Percentiles rank a stretch among this genome's conserved stretches.
Conservation (phyloP, 805 yeast genomes). For the Maudiozyma turicensis region DNA sequence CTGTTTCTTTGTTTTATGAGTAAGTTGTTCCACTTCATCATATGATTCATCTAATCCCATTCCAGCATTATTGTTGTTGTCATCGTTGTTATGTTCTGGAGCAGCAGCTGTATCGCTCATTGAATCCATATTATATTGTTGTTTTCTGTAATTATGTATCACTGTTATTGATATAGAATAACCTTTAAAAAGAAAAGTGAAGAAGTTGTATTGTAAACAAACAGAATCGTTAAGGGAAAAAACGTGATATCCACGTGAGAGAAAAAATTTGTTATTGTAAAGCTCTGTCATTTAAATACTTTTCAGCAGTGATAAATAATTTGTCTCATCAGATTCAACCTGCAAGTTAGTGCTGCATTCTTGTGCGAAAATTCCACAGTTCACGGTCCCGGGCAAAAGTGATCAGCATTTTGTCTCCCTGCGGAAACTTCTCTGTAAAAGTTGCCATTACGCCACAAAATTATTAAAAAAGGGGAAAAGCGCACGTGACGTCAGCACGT, state of each 20-base stretch:
- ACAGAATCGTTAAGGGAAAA: too few species aligned
- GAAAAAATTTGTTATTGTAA: not conserved
- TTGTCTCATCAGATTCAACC: not conserved
- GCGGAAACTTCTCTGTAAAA: not conserved
- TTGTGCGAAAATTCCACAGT: too few species aligned
- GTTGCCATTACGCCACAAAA: not conserved
- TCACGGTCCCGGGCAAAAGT: not conserved
- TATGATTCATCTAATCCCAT: not conserved
- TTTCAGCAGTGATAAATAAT: not conserved
- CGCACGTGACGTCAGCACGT: not conserved
- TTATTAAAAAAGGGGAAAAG: not conserved
- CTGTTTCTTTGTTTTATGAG: not conserved
- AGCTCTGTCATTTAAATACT: not conserved
- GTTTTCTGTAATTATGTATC: too few species aligned
- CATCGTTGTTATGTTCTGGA: not conserved
- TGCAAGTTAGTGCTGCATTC: not conserved
- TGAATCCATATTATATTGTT: not conserved
- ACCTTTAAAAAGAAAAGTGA: not conserved
- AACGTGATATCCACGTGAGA: conserved; percentile 30
- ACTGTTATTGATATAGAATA: not conserved
- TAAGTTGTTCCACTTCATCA: not conserved
- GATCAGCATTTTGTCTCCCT: not conserved
- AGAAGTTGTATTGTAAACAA: not conserved
- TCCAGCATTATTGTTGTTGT: not conserved
- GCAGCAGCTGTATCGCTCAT: not conserved